phyloP scores from a whole-genome alignment of 176 grass and related monocot species.

The Cenchrus americanus region DNA sequence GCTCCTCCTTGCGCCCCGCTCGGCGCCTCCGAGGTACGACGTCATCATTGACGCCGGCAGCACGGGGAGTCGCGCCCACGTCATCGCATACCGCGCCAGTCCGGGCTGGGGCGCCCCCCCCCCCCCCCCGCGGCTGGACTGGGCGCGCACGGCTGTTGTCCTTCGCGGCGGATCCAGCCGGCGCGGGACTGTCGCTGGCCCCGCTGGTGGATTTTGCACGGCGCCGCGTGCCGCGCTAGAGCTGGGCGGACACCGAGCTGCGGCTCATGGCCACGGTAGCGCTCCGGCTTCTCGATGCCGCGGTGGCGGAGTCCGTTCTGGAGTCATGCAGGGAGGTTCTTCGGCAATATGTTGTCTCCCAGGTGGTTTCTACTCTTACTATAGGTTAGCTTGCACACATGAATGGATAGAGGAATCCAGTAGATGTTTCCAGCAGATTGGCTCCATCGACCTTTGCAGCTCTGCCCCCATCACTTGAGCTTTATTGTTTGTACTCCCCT shows the following conservation, averaged over 20 bases:
- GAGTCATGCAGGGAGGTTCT: constrained; percentile 79
- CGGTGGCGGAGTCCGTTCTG: constrained; percentile 50
- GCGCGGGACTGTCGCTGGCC: constrained; percentile 63
- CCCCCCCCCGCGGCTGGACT: constrained; percentile 53
- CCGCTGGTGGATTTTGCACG: constrained; percentile 74
- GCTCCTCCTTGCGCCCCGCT: constrained; percentile 41
- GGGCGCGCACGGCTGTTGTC: constrained; percentile 60
- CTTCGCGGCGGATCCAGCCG: constrained; percentile 53
- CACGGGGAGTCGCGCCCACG: constrained; percentile 77
- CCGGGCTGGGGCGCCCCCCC: not conserved
- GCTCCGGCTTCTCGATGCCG: constrained; percentile 63
- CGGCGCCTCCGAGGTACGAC: constrained; percentile 40
- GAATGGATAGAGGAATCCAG: no score
- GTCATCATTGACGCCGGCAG: constrained; percentile 85
- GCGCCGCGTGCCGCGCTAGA: constrained; percentile 50
- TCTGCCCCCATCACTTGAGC: no score
- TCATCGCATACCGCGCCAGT: constrained; percentile 50
- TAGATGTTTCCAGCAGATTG: no score
- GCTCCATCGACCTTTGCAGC: no score
- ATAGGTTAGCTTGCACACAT: no score
- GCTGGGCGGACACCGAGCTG: constrained; percentile 63
- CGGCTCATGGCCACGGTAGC: constrained; percentile 88
- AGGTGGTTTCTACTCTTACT: no score
- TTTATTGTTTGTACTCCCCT: no score
- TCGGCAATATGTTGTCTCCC: no score